Conservation (phyloP, 257 asterid species). For the Gardenia jasminoides region DNA sequence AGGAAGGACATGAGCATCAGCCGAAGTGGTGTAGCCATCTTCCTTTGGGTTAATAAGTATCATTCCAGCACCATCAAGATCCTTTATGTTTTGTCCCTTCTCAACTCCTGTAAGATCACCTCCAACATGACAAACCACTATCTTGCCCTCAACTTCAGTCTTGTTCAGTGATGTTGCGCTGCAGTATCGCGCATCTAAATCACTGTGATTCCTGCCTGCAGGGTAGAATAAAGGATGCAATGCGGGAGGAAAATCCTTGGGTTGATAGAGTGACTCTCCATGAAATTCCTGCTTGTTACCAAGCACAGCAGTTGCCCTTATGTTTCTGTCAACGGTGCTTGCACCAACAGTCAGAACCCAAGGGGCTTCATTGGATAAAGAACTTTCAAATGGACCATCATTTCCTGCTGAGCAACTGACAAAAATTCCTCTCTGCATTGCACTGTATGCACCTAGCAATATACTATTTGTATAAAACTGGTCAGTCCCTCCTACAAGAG, state of each 20-base stretch:
- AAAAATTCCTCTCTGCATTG: constrained; percentile 17
- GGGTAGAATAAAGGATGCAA: neutral
- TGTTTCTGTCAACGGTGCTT: constrained; percentile 14
- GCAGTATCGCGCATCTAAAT: neutral
- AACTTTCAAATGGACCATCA: neutral
- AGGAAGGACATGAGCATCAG: neutral
- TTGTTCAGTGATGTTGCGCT: neutral
- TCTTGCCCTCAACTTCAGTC: constrained; percentile 8
- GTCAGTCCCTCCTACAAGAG: neutral
- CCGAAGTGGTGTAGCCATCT: neutral
- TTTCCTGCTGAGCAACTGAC: constrained; percentile 20
- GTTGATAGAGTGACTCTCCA: constrained; percentile 17
- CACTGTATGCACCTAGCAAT: constrained; percentile 10
- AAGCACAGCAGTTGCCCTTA: constrained; percentile 1
- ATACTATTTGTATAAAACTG: neutral
- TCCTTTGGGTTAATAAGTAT: neutral
- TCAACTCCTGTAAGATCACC: neutral
- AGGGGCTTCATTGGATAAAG: constrained; percentile 10
- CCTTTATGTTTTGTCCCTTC: neutral
- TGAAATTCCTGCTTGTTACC: constrained; percentile 12
- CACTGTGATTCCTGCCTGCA: too few relatives aligned
- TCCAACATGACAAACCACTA: constrained; percentile 1
- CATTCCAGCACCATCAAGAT: constrained; percentile 13
- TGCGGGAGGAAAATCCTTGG: constrained; percentile 10
- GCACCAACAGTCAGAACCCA: constrained; percentile 25